Base-by-base conservation (phyloP, 1,139 yeast species). In the Pichia sp. region DNA sequence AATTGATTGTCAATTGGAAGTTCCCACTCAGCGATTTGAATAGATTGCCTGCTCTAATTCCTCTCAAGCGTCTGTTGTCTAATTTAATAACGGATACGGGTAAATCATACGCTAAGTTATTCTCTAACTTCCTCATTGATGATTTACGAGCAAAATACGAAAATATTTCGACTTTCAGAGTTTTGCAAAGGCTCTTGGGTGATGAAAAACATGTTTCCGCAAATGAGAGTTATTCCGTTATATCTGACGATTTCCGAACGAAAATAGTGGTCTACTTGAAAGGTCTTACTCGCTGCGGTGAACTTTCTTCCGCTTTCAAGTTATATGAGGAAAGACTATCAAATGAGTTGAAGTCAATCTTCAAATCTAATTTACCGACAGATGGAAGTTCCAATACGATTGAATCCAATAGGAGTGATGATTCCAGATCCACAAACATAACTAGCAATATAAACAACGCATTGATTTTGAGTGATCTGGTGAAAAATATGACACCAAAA, bases 291-390 rank as follows among this genome's bases (percentile, higher is more conserved):
- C 79, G 83, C 59, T 81, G 92, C 44, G 86, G 84, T 38, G 83
- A 81, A 62, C 71, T 91, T 47, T 76, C 81, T 2, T 75, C 80
- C 27, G 90, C 95, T 0, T 85, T 85, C 63, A 75, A 77, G 41
- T 66, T 75, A 8, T 91, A 87, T 67, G 89, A 86, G 64, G 95
- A 85, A 31, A 75, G 76, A 40, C 81, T 87, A 20, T 74, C 85
- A 14, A 73, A 77, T 4, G 96, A 90, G 63, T 77, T 90, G 50
- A 91, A 91, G 67, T 77, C 79, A 40, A 81, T 90, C 31, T 88
- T 91, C 50, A 81, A 88, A 60, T 72, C 71, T 27, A 76, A 81
- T 61, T 70, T 91, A 53, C 96, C 96, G 0, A 65, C 57, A 1
- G 69, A 66, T 47, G 62, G 55, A 12, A 54, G 57, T 30, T 47